Evolutionary conservation across 2,329 filamentous ascomycete species (phyloP).

Genomic region (Nemania sp.): DNA sequence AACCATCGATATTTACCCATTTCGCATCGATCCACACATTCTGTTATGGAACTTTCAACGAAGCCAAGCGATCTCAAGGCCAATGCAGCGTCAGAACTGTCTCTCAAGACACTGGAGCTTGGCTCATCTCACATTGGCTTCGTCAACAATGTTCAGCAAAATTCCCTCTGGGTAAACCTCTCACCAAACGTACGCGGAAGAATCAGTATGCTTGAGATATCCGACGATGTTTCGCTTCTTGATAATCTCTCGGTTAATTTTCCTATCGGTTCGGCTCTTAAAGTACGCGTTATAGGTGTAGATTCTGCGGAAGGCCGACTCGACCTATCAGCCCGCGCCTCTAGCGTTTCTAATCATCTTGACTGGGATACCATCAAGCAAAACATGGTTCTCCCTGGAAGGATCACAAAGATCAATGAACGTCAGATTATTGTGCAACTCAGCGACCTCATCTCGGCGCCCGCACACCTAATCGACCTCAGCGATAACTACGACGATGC

Average conservation of each 20-base stretch:
- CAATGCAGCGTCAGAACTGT: conserved; percentile 56
- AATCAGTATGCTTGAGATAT: conserved; percentile 80
- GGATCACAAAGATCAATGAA: conserved; percentile 84
- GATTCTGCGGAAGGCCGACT: conserved; percentile 75
- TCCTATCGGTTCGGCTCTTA: conserved; percentile 86
- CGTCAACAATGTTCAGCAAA: conserved; percentile 83
- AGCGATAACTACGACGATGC: conserved; percentile 84
- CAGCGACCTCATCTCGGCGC: conserved; percentile 77
- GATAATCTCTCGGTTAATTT: conserved; percentile 79
- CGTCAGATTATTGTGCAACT: conserved; percentile 84
- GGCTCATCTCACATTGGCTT: conserved; percentile 79
- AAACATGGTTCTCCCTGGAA: conserved; percentile 81
- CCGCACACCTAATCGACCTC: conserved; percentile 81
- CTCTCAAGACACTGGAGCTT: conserved; percentile 71
- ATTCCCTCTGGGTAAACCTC: conserved; percentile 87
- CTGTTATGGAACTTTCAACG: conserved; percentile 84
- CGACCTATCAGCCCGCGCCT: conserved; percentile 79
- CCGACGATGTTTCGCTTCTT: conserved; percentile 81
- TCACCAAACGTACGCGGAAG: conserved; percentile 87
- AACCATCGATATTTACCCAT: conserved; percentile 92
- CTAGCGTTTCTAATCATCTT: conserved; percentile 59
- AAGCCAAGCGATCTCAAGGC: conserved; percentile 69
- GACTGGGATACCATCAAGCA: conserved; percentile 73
- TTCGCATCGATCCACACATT: conserved; percentile 79
- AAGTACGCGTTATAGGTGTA: conserved; percentile 75